Evolutionary conservation across 352 stramenopile species (phyloP), one percentile per base, ranked within the genome.

Genomic region (Plasmopara muralis): DNA sequence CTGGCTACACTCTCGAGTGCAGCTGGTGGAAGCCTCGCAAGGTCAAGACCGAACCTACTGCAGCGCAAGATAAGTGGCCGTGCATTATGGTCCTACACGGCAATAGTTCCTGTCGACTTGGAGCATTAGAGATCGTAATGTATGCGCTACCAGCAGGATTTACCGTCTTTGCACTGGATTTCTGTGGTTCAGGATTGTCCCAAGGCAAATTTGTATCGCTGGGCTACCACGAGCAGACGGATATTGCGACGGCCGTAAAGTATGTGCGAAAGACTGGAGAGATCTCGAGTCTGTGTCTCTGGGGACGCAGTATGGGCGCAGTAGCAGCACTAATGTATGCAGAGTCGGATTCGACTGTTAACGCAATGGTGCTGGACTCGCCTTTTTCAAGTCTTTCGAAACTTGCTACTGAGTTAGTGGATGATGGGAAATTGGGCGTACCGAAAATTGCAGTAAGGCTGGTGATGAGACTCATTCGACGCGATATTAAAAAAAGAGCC

Each of bases 81-180:
- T 93, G 83, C 46, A 91, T 93, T 43, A 64, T 93, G 30, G 70
- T 93, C 29, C 70, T 93, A 18, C 83, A 93, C 41, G 83, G 83
- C 53, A 93, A 93, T 43, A 91, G 80, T 64, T 91, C 80, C 3
- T 93, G 79, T 43, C 69, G 80, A 1, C 50, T 93, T 1, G 80
- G 80, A 37, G 77, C 64, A 7, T 53, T 91, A 7, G 80, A 93
- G 60, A 88, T 89, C 51, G 71, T 93, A 20, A 81, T 69, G 59
- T 85, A 85, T 54, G 79, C 79, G 20, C 62, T 89, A 43, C 72
- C 82, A 0, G 83, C 83, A 14, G 83, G 77, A 8, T 93, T 93
- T 37, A 88, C 74, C 2, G 83, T 91, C 14, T 93, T 90, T 61
- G 80, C 83, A 16, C 57, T 93, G 45, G 83, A 93, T 62, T 93